Evolutionary conservation across 805 yeast genomes (phyloP), one percentile per base, ranked within the genome.

Genomic region (Barnettozyma wickerhamii): DNA sequence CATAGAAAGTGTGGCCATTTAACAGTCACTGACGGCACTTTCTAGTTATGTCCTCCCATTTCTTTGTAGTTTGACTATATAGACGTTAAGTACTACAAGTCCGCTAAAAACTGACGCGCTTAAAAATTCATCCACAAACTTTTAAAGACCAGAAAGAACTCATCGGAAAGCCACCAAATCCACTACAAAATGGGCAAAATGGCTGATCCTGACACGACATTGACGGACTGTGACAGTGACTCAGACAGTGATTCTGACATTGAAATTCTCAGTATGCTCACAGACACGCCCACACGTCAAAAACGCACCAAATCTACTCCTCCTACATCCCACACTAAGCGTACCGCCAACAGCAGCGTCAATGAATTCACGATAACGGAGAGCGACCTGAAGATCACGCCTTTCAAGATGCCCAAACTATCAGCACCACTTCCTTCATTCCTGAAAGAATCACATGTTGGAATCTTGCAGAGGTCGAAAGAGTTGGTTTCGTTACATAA

Each of bases 401-500:
- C 28, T 4, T 21, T 20, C 14, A 20, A 35, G 20, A 30, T 30
- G 19, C 33, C 32, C 3, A 20, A 20, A 29, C 6, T 21, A 12
- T 9, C 12, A 23, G 12, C 12, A 7, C 14, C 23, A 20, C 10
- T 21, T 15, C 43, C 43, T 4, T 35, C 46, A 5, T 31, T 33
- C 12, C 20, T 34, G 10, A 20, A 30, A 21, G 38, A 14, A 5
- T 27, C 20, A 9, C 19, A 33, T 6, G 34, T 29, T 3, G 14
- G 34, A 1, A 24, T 42, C 2, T 33, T 44, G 20, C 15, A 33
- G 7, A 28, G 38, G 12, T 28, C 45, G 2, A 30, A 19, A 12
- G 37, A 45, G 6, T 18, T 45, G 23, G 17, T 5, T 6, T 19
- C 19, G 18, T 10, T 41, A 5, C 49, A 49, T 13, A 24, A 29